Evolutionary conservation across 2,329 filamentous ascomycete genomes (phyloP), one percentile per base, ranked within the genome.

Genomic region (Exutisphaerella laricina): DNA sequence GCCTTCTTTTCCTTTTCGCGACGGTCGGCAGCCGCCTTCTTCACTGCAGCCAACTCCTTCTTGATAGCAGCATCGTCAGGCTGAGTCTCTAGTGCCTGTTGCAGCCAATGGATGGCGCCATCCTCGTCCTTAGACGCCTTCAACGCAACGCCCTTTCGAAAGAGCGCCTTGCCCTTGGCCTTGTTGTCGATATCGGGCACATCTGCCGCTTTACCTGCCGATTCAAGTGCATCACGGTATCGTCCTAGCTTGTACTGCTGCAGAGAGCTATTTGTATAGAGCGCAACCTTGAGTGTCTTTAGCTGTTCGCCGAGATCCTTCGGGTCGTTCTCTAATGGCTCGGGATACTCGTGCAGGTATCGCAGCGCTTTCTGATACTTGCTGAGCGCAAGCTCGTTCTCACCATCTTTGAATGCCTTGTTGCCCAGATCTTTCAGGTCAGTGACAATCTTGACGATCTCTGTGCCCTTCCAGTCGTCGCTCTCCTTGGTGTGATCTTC

Each of bases 301-400:
- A 96, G 74, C 51, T 83, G 75, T 17, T 71, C 65, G 57, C 80
- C 82, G 28, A 84, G 77, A 26, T 84, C 81, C 33, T 77, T 71
- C 4, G 84, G 75, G 55, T 90, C 87, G 33, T 79, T 75, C 30
- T 92, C 85, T 17, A 70, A 65, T 1, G 73, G 68, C 9, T 85
- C 80, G 1, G 85, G 84, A 60, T 89, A 86, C 66, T 94, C 86
- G 66, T 90, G 86, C 48, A 95, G 72, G 66, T 95, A 96, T 57
- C 88, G 81, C 48, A 95, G 69, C 13, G 81, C 89, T 72, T 98
- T 98, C 66, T 94, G 81, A 70, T 98, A 98, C 71, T 98, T 98
- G 48, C 84, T 81, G 18, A 97, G 73, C 2, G 82, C 90, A 22
- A 85, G 68, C 26, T 72, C 66, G 28, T 84, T 60, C 57, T 95